phyloP scores from a whole-genome alignment of 164 flowering plant species.

The Annona cherimola region DNA sequence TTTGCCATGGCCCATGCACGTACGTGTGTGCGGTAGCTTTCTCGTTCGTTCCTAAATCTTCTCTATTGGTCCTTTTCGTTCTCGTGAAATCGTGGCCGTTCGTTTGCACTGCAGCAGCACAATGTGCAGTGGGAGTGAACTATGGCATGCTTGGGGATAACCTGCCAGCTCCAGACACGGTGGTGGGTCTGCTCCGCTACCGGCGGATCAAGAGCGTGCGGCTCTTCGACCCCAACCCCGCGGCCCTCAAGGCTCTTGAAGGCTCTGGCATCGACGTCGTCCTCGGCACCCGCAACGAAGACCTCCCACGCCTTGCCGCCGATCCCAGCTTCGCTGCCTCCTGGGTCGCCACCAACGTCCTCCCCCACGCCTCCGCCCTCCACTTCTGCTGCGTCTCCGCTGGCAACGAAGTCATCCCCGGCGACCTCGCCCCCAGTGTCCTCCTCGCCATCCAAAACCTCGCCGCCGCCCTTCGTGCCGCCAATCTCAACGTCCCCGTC shows the following conservation, averaged over 20 bases:
- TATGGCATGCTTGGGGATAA: conserved; percentile 14
- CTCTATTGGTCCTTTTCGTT: too few species aligned
- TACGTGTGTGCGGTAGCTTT: too few species aligned
- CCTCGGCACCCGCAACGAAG: conserved; percentile 11
- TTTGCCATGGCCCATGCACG: too few species aligned
- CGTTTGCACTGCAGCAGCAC: conserved; percentile 12
- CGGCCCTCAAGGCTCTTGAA: conserved; percentile 3
- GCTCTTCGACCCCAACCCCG: conserved; percentile 11
- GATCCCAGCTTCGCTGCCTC: conserved; percentile 7
- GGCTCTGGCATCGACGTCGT: conserved; percentile 4
- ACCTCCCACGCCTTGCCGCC: conserved; percentile 3
- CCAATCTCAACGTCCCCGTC: not conserved
- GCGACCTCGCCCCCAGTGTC: not conserved
- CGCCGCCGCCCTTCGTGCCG: conserved; percentile 2
- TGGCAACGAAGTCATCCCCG: conserved; percentile 1
- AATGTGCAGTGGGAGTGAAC: conserved; percentile 12
- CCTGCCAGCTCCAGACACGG: conserved; percentile 12
- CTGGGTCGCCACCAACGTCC: conserved; percentile 12
- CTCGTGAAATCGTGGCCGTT: too few species aligned
- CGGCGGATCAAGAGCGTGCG: conserved; percentile 7
- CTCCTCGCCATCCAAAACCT: conserved; percentile 7
- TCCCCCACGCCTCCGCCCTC: conserved; percentile 1
- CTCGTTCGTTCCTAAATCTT: too few species aligned
- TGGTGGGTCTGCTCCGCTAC: not conserved
- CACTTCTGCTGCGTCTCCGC: not conserved